phyloP scores from a whole-genome alignment of 1,284 basidiomycete species.

The Cryptococcus sp. region DNA sequence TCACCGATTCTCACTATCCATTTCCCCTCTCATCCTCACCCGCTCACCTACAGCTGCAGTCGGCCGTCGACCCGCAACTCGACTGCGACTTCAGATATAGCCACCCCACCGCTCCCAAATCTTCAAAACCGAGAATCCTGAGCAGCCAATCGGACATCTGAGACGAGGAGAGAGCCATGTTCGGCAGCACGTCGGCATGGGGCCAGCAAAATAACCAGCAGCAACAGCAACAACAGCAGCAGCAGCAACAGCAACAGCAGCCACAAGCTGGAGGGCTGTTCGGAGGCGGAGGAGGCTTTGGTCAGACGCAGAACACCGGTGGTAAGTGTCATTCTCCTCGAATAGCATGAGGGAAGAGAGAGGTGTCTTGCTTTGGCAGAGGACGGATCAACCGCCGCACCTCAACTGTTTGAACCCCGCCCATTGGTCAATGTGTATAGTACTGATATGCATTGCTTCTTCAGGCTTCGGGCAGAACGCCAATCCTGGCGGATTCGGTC shows the following conservation, averaged over 20 bases:
- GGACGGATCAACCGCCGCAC: not conserved
- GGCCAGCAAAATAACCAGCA: constrained; percentile 54
- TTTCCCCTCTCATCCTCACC: not conserved
- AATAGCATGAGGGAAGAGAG: not conserved
- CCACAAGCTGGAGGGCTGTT: constrained; percentile 54
- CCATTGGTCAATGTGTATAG: too few relatives aligned
- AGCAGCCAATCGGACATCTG: not conserved
- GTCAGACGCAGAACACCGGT: constrained; percentile 60
- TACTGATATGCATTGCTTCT: constrained; percentile 43
- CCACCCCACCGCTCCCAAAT: too few relatives aligned
- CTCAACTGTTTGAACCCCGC: too few relatives aligned
- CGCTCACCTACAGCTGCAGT: not conserved
- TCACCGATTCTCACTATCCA: not conserved
- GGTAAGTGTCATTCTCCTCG: constrained; percentile 28
- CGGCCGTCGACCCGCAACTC: too few relatives aligned
- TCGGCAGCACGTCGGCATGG: constrained; percentile 42
- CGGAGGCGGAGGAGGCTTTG: constrained; percentile 33
- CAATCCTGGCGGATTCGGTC: constrained; percentile 36
- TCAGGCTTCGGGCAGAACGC: constrained; percentile 55
- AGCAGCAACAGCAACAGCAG: constrained; percentile 57
- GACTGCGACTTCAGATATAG: too few relatives aligned
- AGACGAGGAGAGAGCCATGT: constrained; percentile 26
- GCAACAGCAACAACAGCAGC: constrained; percentile 55
- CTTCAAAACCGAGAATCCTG: not conserved
- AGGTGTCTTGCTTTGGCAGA: constrained; percentile 6